These are phyloP conservation scores for Castanea sativa DNA, from an alignment of 306 rosid species.

Conservation along the genomic window DNA sequence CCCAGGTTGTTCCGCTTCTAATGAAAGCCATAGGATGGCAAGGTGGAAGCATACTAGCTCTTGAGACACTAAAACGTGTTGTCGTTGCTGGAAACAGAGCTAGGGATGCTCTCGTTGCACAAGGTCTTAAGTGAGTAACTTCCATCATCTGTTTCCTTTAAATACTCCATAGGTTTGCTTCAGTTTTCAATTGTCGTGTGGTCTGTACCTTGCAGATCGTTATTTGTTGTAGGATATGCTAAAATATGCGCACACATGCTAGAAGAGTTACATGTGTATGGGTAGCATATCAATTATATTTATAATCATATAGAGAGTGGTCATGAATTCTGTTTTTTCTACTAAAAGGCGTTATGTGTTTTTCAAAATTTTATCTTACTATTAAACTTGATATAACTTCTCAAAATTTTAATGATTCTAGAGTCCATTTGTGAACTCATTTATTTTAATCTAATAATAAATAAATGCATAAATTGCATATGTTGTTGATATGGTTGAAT, in stretches of 20 bases:
- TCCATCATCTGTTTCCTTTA: neutral
- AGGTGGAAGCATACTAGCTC: constrained; percentile 98
- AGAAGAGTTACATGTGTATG: neutral
- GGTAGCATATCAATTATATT: neutral
- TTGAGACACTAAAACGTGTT: constrained; percentile 96
- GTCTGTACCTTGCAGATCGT: constrained; percentile 11
- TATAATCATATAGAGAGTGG: neutral
- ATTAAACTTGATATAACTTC: neutral
- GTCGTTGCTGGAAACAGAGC: constrained; percentile 99
- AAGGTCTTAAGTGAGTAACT: constrained; percentile 92
- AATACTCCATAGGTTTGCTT: neutral
- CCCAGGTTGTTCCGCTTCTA: constrained; percentile 92
- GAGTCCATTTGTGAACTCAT: neutral
- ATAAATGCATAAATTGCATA: neutral
- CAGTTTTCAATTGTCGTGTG: neutral
- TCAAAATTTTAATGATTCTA: neutral
- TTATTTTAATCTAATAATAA: neutral
- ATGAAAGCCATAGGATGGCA: constrained; percentile 99
- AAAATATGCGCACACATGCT: constrained; percentile 15
- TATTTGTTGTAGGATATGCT: constrained; percentile 11
- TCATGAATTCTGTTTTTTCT: neutral
- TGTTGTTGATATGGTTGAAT: neutral
- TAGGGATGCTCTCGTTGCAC: constrained; percentile 99
- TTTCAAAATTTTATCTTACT: neutral
- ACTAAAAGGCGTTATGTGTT: neutral